A percentile compares a stretch with the other conserved stretches of the same genome.
Evolutionary conservation across 805 yeast species (phyloP).

Genomic region (Saccharomycopsis olivae): DNA sequence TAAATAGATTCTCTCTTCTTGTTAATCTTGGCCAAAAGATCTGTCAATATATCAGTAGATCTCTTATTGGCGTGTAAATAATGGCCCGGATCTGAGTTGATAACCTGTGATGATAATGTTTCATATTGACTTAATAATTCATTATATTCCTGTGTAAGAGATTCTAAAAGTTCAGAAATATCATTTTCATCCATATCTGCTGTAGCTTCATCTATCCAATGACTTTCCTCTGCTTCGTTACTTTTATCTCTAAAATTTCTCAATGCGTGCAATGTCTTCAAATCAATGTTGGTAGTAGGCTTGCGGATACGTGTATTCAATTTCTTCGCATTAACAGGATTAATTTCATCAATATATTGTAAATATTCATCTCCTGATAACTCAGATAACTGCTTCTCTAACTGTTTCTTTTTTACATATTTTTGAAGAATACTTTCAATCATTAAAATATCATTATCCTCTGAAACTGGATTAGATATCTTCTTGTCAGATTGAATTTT

Average conservation of each 20-base stretch:
- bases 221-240: neutral
- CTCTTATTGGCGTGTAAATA: slow-evolving; percentile 9
- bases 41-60: slow-evolving; percentile 8
- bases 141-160: slow-evolving; percentile 7
- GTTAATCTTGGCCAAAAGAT: slow-evolving; percentile 5
- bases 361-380: slow-evolving; percentile 12
- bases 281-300: slow-evolving; percentile 2
- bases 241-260: neutral
- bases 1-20: slow-evolving; percentile 14
- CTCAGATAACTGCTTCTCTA: slow-evolving; percentile 8
- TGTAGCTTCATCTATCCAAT: slow-evolving; percentile 11
- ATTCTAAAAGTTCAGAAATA: slow-evolving; percentile 3
- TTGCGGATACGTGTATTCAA: neutral
- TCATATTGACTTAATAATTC: slow-evolving; percentile 6
- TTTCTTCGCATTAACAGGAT: neutral
- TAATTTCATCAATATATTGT: slow-evolving; percentile 7
- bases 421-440: slow-evolving; percentile 6
- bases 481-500: neutral
- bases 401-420: slow-evolving; percentile 9
- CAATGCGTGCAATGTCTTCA: slow-evolving; percentile 4
- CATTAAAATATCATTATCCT: neutral
- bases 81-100: slow-evolving; percentile 1
- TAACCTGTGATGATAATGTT: neutral
- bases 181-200: neutral
- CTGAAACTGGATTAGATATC: neutral